Evolutionary conservation across 495 filamentous ascomycete species (phyloP), one percentile per base, ranked within the genome.

Genomic region (Aspergillus bridgeri): DNA sequence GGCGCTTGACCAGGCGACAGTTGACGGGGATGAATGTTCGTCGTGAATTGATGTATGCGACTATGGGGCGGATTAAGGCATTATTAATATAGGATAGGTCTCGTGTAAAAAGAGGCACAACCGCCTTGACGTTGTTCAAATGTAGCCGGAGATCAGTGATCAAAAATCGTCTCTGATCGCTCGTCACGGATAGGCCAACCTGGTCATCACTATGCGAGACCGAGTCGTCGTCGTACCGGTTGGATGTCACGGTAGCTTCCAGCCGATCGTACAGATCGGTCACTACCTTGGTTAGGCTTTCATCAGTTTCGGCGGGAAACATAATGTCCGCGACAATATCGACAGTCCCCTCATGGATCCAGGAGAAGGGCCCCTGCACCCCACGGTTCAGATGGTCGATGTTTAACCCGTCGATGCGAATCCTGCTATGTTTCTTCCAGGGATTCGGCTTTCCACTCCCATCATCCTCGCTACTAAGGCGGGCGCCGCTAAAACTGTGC

Each of bases 31-130:
- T 98, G 67, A 96, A 97, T 0, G 91, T 92, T 64, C 85, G 86
- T 67, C 88, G 85, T 27, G 90, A 90, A 71, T 98, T 98, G 73
- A 98, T 97, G 66, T 97, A 98, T 1, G 94, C 95, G n/a, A 98
- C 94, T 54, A 98, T 98, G 17, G 94, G 94, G 23, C 94, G 84
- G 43, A 98, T 88, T 6, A 98, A 83, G 3, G 94, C 94, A 65
- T 92, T 92, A 71, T 97, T 98, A 59, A 96, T 89, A 72, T 98
- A 98, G 29, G 90, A 94, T 15, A 98, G 79, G 69, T 96, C 88
- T 54, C 80, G 83, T 22, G 88, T 94, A 72, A 97, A 97, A 53
- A 98, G 82, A 0, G 94, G 94, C 1, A 98, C 92, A 0, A 87
- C 85, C 42, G 94, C 94, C 56, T 88, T 86, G 23, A 96, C 91